Evolutionary conservation across 2,329 filamentous ascomycete species (phyloP).

Genomic region (Blastomyces gilchristii): DNA sequence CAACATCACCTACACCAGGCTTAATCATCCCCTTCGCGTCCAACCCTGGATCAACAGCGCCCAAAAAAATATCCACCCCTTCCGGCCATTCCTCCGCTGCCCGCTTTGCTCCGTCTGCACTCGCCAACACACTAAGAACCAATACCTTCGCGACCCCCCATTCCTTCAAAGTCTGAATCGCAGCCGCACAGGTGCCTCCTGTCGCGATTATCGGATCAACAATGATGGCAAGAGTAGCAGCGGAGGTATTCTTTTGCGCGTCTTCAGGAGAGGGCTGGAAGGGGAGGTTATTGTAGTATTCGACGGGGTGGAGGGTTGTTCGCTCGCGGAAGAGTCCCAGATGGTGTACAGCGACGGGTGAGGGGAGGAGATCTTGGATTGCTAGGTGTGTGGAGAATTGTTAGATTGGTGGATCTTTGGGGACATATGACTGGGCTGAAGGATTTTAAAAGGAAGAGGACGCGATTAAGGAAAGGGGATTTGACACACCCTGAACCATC

Average conservation of each 20-base stretch:
- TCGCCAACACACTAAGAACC: slow-evolving; percentile 65
- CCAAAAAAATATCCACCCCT: slow-evolving; percentile 58
- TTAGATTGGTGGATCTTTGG: not conserved
- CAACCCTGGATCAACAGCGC: slow-evolving; percentile 61
- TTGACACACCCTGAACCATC: slow-evolving; percentile 66
- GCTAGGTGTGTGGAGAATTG: slow-evolving; percentile 38
- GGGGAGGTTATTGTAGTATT: slow-evolving; percentile 97
- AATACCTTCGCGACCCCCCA: slow-evolving; percentile 83
- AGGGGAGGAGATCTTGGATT: slow-evolving; percentile 70
- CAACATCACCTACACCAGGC: slow-evolving; percentile 81
- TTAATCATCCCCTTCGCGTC: slow-evolving; percentile 80
- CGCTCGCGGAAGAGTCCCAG: slow-evolving; percentile 91
- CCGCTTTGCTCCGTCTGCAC: slow-evolving; percentile 55
- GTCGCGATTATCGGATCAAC: slow-evolving; percentile 92
- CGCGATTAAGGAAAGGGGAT: not conserved
- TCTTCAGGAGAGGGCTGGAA: slow-evolving; percentile 37
- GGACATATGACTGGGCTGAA: not conserved
- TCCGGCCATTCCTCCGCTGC: slow-evolving; percentile 66
- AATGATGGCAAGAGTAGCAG: slow-evolving; percentile 62
- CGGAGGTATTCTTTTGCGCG: slow-evolving; percentile 28
- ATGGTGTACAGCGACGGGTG: slow-evolving; percentile 75
- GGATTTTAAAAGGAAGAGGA: not conserved
- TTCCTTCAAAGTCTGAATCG: slow-evolving; percentile 77
- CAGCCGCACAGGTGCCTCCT: slow-evolving; percentile 77
- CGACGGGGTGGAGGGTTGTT: slow-evolving; percentile 74